These are phyloP conservation scores for Boletales sp. DNA, from an alignment of 768 basidiomycete species.

Conservation along the genomic window DNA sequence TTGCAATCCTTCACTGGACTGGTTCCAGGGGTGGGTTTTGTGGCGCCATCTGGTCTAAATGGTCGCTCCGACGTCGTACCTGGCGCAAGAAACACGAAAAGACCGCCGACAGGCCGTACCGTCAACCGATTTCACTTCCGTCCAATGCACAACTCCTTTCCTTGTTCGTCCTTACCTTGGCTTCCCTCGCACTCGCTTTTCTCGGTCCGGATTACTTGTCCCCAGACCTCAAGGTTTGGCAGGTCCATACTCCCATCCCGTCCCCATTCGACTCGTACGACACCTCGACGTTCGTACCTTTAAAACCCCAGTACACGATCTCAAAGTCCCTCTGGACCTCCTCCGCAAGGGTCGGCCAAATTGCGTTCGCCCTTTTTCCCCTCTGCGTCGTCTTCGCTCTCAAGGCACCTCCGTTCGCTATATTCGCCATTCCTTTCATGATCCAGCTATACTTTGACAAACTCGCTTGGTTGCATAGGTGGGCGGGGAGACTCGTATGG, in stretches of 20 bases:
- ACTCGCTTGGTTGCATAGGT: conserved; percentile 65
- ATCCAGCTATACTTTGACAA: conserved; percentile 74
- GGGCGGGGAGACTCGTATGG: conserved; percentile 71
- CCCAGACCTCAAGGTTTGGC: conserved; percentile 46
- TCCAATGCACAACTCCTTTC: conserved; percentile 62
- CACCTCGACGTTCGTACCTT: conserved; percentile 34
- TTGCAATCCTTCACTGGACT: conserved; percentile 42
- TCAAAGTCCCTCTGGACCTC: conserved; percentile 69
- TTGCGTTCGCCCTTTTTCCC: conserved; percentile 70
- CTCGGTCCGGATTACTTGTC: conserved; percentile 69
- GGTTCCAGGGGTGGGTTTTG: conserved; percentile 38
- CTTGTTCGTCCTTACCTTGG: conserved; percentile 41
- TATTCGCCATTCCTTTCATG: conserved; percentile 60
- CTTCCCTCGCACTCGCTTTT: conserved; percentile 46
- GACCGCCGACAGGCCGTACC: conserved; percentile 32
- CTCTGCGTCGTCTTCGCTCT: conserved; percentile 68
- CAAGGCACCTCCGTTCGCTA: conserved; percentile 67
- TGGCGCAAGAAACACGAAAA: conserved; percentile 46
- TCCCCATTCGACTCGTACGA: conserved; percentile 26
- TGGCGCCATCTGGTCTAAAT: conserved; percentile 56
- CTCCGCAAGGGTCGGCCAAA: conserved; percentile 61
- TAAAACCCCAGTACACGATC: conserved; percentile 56
- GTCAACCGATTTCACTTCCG: conserved; percentile 47
- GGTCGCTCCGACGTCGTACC: conserved; percentile 55
- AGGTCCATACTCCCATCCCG: conserved; percentile 24